Percentiles rank a stretch among this genome's conserved stretches.
Conservation (phyloP, 441 rosid genomes). For the Flueggea neowawraea region DNA sequence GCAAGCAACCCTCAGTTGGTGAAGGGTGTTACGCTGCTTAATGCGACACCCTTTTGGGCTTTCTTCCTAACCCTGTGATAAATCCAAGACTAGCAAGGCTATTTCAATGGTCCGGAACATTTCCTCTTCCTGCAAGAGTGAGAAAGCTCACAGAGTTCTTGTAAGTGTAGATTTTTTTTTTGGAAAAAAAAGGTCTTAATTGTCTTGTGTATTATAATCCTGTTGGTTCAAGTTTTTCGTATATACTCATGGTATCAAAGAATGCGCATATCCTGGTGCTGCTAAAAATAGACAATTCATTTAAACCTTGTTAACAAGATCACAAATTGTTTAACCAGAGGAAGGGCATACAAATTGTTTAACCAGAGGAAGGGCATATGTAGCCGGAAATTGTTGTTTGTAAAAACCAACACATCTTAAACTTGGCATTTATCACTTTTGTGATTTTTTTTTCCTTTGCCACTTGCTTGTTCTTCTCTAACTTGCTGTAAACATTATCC, state of each 20-base stretch:
- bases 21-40: constrained; percentile 85
- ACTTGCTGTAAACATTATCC: background rate
- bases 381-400: no score
- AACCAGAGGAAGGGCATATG: no score
- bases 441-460: no score
- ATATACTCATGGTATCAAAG: no score
- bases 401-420: no score
- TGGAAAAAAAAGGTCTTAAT: constrained; percentile 3
- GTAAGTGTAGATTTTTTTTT: constrained; percentile 41
- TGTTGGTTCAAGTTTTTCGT: constrained; percentile 49
- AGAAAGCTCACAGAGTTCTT: constrained; percentile 64
- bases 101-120: constrained; percentile 89
- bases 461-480: constrained; percentile 2
- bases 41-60: constrained; percentile 97
- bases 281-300: no score
- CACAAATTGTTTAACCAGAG: no score
- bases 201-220: background rate
- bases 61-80: constrained; percentile 75
- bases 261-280: no score
- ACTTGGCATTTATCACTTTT: no score
- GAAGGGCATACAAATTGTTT: no score
- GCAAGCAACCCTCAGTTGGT: constrained; percentile 79
- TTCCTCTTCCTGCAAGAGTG: constrained; percentile 77
- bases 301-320: no score
- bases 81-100: constrained; percentile 69